Evolutionary conservation across 2,329 filamentous ascomycete species (phyloP), one percentile per base, ranked within the genome.

Genomic region (Arthrobotrys megalospora): DNA sequence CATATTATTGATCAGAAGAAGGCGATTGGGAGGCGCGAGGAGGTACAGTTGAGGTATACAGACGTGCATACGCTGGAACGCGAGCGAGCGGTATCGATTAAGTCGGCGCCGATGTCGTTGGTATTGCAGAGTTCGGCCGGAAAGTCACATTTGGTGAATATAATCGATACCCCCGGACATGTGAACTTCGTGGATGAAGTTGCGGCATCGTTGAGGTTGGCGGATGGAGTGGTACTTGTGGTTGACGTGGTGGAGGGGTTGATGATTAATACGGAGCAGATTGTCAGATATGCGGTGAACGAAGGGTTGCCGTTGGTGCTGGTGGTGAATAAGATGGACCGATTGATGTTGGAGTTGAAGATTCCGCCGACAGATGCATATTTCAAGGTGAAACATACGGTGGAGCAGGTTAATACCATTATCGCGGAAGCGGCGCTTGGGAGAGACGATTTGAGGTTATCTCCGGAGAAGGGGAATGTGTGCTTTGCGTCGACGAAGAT

Each of bases 101-200:
- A 99, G 85, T 88, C 94, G 4, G 91, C 94, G 16, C 95, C 96
- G 6, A 98, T 99, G 94, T 97, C 92, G 83, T 86, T 99, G 81
- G 91, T 98, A 43, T 87, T 99, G 71, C 93, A 93, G 82, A 92
- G 90, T 81, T 94, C 93, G 7, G 93, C 92, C 84, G 93, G 93
- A 66, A 99, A 99, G 85, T 98, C 94, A 41, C 94, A 98, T 85
- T 88, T 99, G 2, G 86, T 99, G 85, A 98, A 98, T 85, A 90
- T 99, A 69, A 87, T 99, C 75, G 96, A 99, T 85, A 99, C 96
- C 0, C 96, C 96, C 0, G 96, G 96, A 6, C 96, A 99, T 84
- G 96, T 98, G 83, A 97, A 99, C 85, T 99, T 99, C 84, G 95
- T 96, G 48, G 96, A 99, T 83, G 96, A 99, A 85, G 93, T 99